Percentiles rank a stretch among this genome's conserved stretches.
Conservation (phyloP, 2,329 filamentous ascomycete genomes). For the Thielaviopsis euricoi region DNA sequence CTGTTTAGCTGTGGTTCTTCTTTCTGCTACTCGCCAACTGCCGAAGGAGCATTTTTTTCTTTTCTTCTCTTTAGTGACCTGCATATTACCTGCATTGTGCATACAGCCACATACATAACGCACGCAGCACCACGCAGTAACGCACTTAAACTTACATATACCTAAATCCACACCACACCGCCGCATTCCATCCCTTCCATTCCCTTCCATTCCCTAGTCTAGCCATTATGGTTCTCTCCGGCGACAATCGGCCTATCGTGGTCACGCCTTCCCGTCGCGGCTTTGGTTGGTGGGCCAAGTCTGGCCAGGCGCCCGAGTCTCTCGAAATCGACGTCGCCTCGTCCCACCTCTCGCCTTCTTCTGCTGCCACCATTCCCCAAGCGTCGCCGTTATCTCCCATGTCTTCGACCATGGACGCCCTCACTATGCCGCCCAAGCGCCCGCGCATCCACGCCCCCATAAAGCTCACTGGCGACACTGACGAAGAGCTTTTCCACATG, state of each 20-base stretch:
- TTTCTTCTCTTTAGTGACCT: neutral
- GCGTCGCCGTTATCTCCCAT: constrained; percentile 25
- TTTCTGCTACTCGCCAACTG: neutral
- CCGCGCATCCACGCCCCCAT: neutral
- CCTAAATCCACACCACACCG: neutral
- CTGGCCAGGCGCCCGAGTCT: neutral
- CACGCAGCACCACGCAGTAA: neutral
- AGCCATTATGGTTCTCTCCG: constrained; percentile 5
- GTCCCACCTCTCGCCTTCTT: neutral
- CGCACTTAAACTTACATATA: neutral
- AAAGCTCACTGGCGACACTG: constrained; percentile 14
- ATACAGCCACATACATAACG: neutral
- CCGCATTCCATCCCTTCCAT: too few species aligned
- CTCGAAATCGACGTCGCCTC: constrained; percentile 11
- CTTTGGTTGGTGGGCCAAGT: constrained; percentile 8
- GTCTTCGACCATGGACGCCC: constrained; percentile 27
- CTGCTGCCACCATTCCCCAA: constrained; percentile 18
- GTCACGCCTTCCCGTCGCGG: constrained; percentile 5
- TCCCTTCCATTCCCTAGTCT: too few species aligned
- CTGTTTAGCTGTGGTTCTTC: neutral
- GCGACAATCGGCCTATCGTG: constrained; percentile 8
- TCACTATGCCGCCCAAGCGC: neutral
- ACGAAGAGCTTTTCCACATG: constrained; percentile 39
- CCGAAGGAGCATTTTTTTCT: neutral
- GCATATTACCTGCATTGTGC: neutral